Conservation (phyloP, 2,329 filamentous ascomycete genomes). For the Ceratocystis eucalypticola region DNA sequence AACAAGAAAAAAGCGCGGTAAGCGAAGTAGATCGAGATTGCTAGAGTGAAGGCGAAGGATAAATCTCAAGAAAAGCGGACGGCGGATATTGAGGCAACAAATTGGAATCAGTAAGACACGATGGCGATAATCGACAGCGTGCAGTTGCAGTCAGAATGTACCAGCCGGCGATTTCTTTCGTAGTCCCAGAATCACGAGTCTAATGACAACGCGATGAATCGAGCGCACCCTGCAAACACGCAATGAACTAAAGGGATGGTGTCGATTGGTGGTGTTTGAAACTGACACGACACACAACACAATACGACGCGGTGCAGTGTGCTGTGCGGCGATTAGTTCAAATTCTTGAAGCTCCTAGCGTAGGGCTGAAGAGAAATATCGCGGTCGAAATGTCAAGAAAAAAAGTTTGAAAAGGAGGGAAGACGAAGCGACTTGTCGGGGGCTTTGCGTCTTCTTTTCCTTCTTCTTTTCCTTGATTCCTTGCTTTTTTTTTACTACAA, state of each 20-base stretch:
- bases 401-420: neutral
- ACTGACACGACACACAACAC: constrained; percentile 3
- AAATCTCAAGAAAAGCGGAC: neutral
- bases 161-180: neutral
- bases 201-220: neutral
- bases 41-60: too few relatives aligned
- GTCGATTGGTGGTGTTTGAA: neutral
- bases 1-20: constrained; percentile 6
- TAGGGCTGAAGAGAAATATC: neutral
- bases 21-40: neutral
- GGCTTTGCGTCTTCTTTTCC: neutral
- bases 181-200: neutral
- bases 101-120: neutral
- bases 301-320: neutral
- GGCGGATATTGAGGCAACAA: neutral
- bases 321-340: neutral
- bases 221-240: neutral
- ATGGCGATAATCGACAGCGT: neutral
- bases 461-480: neutral
- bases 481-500: neutral
- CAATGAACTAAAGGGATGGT: neutral
- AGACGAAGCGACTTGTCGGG: neutral
- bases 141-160: neutral
- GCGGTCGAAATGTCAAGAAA: neutral
- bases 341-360: neutral